Evolutionary conservation across 352 stramenopile species (phyloP), one percentile per base, ranked within the genome.

Genomic region (Globisporangium acanthophoron): DNA sequence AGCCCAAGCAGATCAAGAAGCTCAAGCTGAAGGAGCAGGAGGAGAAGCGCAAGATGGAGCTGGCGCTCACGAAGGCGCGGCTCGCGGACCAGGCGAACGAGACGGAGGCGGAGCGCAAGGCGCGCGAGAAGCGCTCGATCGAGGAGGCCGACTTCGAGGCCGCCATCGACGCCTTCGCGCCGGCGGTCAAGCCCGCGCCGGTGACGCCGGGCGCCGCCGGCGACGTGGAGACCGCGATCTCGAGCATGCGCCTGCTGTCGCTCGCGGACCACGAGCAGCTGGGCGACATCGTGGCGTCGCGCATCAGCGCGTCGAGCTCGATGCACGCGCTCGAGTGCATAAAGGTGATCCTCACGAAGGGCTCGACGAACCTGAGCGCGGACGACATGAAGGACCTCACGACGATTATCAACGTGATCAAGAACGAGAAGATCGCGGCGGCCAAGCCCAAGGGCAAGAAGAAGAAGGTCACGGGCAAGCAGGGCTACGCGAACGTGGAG

Each of bases 361-460:
- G 73, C 24, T 90, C 79, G 33, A 67, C 83, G 52, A 91, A 89
- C 64, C 61, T 93, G 43, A 91, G 77, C 40, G 83, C 76, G 4
- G 80, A 93, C 66, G 83, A 91, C 67, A 89, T 91, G 77, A 93
- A 93, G 70, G 83, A 93, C 63, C 70, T 93, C 49, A 91, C 79
- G 63, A 93, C 83, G 52, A 86, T 91, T 45, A 77, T 91, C 59
- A 93, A 93, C 67, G 79, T 92, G 51, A 85, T 93, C 61, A 90
- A 93, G 74, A 93, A 93, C 67, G 83, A 93, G 44, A 93, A 93
- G 67, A 93, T 93, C 64, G 71, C 73, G 21, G 70, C 77, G 13
- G 76, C 83, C 45, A 93, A 93, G 69, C 80, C 82, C 31, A 93
- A 93, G 70, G 65, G 69, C 50, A 93, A 93, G 75, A 93, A 93